Percentiles rank a stretch among this genome's conserved stretches.
phyloP scores from a whole-genome alignment of 768 basidiomycete genomes.

The Russula ochroleuca region DNA sequence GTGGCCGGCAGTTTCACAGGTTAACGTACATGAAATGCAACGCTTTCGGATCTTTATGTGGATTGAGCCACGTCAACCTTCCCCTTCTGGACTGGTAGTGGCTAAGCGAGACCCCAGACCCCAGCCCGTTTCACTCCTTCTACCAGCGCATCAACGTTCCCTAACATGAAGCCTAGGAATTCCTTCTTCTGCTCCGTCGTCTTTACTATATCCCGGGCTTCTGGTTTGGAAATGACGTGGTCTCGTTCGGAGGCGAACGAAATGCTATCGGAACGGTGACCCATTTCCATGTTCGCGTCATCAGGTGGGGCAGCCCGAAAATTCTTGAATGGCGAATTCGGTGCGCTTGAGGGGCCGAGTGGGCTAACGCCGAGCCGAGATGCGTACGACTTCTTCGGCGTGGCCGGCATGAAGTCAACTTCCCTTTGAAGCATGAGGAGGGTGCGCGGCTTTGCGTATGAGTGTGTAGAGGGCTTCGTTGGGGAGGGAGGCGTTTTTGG shows the following conservation, averaged over 20 bases:
- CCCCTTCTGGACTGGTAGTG: neutral
- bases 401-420: constrained; percentile 67
- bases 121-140: constrained; percentile 83
- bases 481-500: constrained; percentile 21
- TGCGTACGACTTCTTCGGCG: constrained; percentile 54
- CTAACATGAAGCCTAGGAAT: constrained; percentile 73
- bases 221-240: constrained; percentile 23
- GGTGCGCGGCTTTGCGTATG: constrained; percentile 40
- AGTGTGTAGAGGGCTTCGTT: constrained; percentile 25
- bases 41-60: neutral
- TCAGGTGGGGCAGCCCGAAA: constrained; percentile 8
- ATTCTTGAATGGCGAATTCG: constrained; percentile 22
- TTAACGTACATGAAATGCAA: constrained; percentile 16
- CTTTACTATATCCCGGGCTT: constrained; percentile 30
- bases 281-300: neutral
- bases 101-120: constrained; percentile 70
- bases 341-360: constrained; percentile 23
- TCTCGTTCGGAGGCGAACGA: constrained; percentile 26
- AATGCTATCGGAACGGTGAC: constrained; percentile 16
- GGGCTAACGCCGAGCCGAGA: constrained; percentile 34
- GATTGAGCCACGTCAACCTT: neutral
- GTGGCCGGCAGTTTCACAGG: constrained; percentile 6
- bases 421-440: constrained; percentile 67
- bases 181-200: constrained; percentile 83
- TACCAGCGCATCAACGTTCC: constrained; percentile 88